Evolutionary conservation across 2,329 filamentous ascomycete genomes (phyloP).

Genomic region (Fusarium mundagurra): DNA sequence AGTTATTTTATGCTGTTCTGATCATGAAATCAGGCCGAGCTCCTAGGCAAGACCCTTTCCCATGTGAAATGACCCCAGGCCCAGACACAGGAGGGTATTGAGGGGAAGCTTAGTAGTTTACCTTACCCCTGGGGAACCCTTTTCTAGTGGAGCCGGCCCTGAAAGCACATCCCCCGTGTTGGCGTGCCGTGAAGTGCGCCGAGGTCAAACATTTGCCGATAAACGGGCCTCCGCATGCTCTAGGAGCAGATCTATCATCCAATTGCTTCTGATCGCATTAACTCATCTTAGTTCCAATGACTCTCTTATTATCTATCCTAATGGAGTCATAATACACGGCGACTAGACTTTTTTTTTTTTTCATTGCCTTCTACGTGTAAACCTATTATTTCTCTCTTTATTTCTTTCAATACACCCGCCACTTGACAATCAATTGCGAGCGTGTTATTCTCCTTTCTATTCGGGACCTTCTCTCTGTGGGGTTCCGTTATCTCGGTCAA

Average conservation of each 20-base stretch:
- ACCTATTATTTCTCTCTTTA: slow-evolving; percentile 6
- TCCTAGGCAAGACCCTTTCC: neutral
- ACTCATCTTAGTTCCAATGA: slow-evolving; percentile 18
- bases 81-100: neutral
- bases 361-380: slow-evolving; percentile 7
- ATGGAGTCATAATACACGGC: slow-evolving; percentile 37
- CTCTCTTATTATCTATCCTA: slow-evolving; percentile 31
- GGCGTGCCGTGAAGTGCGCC: slow-evolving; percentile 26
- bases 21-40: neutral
- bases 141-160: slow-evolving; percentile 32
- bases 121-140: slow-evolving; percentile 5
- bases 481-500: slow-evolving; percentile 41
- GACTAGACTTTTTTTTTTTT: slow-evolving; percentile 20
- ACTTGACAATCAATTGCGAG: neutral
- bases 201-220: slow-evolving; percentile 37
- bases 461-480: slow-evolving; percentile 30
- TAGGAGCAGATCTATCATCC: slow-evolving; percentile 25
- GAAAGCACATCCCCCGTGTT: slow-evolving; percentile 20
- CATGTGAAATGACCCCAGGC: neutral
- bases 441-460: slow-evolving; percentile 11
- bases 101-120: neutral
- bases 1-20: neutral
- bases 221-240: slow-evolving; percentile 30
- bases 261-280: slow-evolving; percentile 34
- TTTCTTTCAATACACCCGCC: slow-evolving; percentile 7